These are phyloP conservation scores for Albophoma yamanashiensis DNA, from an alignment of 2,329 filamentous ascomycete genomes.

Conservation along the genomic window DNA sequence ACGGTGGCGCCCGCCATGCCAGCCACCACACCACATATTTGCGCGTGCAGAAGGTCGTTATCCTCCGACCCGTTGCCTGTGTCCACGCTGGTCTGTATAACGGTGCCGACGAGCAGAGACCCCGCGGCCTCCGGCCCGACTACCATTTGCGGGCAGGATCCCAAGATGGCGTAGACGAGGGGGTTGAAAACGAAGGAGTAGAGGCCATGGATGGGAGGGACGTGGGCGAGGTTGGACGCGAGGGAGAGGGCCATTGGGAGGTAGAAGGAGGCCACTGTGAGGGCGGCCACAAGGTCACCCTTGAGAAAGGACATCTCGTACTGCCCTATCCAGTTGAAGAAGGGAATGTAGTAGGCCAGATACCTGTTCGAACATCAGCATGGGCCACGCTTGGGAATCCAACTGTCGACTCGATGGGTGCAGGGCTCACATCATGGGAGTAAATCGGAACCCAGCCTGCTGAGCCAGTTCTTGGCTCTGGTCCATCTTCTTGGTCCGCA, in stretches of 20 bases:
- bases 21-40: slow-evolving; percentile 79
- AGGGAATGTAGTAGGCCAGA: slow-evolving; percentile 84
- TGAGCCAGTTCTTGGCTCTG: slow-evolving; percentile 63
- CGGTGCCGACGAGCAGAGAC: slow-evolving; percentile 78
- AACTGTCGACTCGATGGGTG: too few relatives aligned
- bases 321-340: slow-evolving; percentile 80
- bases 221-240: slow-evolving; percentile 82
- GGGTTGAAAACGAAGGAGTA: slow-evolving; percentile 94
- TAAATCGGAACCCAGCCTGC: slow-evolving; percentile 63
- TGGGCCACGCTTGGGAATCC: neutral
- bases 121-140: slow-evolving; percentile 93
- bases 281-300: slow-evolving; percentile 76
- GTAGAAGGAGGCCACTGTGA: slow-evolving; percentile 98
- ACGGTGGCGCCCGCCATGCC: slow-evolving; percentile 83
- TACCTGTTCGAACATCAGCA: slow-evolving; percentile 45
- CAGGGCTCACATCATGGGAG: slow-evolving; percentile 55
- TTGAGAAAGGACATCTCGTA: slow-evolving; percentile 74
- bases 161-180: slow-evolving; percentile 79
- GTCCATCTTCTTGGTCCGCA: slow-evolving; percentile 57
- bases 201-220: slow-evolving; percentile 86
- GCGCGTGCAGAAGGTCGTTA: slow-evolving; percentile 58
- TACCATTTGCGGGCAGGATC: slow-evolving; percentile 86
- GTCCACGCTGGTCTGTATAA: slow-evolving; percentile 69
- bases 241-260: slow-evolving; percentile 94
- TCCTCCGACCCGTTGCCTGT: slow-evolving; percentile 54